Percentiles rank a stretch among this genome's conserved stretches.
Evolutionary conservation across 805 yeast genomes (phyloP).

Genomic region (Cyberlindnera lachancei): DNA sequence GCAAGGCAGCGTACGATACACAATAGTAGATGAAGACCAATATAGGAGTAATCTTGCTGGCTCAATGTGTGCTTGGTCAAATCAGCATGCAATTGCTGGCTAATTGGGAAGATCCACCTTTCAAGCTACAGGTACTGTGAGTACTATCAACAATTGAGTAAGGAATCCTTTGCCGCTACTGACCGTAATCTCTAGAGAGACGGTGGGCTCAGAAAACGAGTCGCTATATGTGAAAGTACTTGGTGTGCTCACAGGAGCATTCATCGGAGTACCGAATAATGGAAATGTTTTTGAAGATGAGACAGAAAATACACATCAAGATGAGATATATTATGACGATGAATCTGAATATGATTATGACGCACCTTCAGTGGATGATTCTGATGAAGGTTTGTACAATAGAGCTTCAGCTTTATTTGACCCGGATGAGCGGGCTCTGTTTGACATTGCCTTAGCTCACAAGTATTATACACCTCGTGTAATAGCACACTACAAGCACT

Average conservation of each 20-base stretch:
- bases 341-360: conserved; percentile 5
- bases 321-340: conserved; percentile 6
- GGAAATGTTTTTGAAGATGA: too few species aligned
- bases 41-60: too few species aligned
- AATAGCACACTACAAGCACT: conserved; percentile 55
- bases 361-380: background rate
- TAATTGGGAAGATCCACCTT: conserved; percentile 24
- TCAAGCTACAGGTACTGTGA: conserved; percentile 19
- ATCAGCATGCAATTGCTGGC: conserved; percentile 18
- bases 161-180: background rate
- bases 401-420: conserved; percentile 13
- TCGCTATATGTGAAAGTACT: too few species aligned
- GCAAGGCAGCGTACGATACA: too few species aligned
- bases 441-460: conserved; percentile 23
- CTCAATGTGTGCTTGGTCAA: conserved; percentile 9
- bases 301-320: too few species aligned
- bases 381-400: conserved; percentile 16
- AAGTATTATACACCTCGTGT: conserved; percentile 53
- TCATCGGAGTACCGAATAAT: conserved; percentile 9
- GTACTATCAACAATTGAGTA: conserved; percentile 5
- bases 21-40: too few species aligned
- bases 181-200: conserved; percentile 13
- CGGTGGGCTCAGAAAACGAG: conserved; percentile 21
- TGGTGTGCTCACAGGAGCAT: conserved; percentile 2
- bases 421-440: conserved; percentile 14